phyloP scores from a whole-genome alignment of 2,329 filamentous ascomycete species.

The Alternaria solani region DNA sequence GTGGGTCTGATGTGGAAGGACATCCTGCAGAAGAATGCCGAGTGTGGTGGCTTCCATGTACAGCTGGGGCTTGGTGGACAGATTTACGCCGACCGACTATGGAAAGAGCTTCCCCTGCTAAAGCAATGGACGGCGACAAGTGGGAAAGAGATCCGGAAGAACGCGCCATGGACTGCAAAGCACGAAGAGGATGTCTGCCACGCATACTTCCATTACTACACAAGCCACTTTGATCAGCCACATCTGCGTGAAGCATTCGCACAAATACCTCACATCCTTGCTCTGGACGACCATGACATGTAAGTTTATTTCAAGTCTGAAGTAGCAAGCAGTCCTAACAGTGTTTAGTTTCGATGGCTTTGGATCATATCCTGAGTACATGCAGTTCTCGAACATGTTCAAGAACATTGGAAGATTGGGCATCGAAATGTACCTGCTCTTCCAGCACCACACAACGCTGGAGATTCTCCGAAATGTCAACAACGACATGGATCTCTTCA shows the following conservation, averaged over 20 bases:
- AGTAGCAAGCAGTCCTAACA: conserved; percentile 15
- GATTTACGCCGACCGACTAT: conserved; percentile 92
- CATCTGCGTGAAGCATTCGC: conserved; percentile 94
- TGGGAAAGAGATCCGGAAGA: conserved; percentile 92
- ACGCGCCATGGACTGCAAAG: conserved; percentile 87
- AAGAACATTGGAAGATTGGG: conserved; percentile 97
- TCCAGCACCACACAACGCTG: conserved; percentile 96
- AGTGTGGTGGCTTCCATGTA: conserved; percentile 94
- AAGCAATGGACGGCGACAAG: conserved; percentile 95
- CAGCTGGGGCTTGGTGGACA: conserved; percentile 93
- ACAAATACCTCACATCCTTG: conserved; percentile 92
- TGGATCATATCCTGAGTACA: conserved; percentile 95
- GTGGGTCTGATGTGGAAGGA: conserved; percentile 99
- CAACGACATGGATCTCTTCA: conserved; percentile 91
- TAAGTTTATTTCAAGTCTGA: conserved; percentile 61
- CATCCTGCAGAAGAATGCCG: conserved; percentile 94
- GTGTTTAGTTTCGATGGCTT: conserved; percentile 86
- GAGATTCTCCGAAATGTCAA: conserved; percentile 90
- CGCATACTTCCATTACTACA: conserved; percentile 99
- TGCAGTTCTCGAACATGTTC: conserved; percentile 97
- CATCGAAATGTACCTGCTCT: conserved; percentile 96
- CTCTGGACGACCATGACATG: conserved; percentile 98
- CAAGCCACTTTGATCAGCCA: conserved; percentile 96
- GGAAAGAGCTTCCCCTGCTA: conserved; percentile 92
- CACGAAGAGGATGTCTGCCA: conserved; percentile 96